phyloP scores from a whole-genome alignment of 192 early-diverging fungal species.

The Coemansia sp. region DNA sequence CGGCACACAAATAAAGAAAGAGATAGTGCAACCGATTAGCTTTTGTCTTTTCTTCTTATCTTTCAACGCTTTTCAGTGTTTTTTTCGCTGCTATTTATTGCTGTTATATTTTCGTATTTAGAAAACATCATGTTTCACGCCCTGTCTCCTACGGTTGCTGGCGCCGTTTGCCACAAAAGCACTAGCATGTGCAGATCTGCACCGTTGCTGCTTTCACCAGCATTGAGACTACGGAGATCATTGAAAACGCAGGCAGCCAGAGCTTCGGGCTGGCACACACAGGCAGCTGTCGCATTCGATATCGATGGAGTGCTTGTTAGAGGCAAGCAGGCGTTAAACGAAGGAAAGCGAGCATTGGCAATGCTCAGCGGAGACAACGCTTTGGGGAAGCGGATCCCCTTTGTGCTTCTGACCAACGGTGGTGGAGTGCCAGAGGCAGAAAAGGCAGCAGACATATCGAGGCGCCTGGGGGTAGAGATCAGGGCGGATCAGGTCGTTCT shows the following conservation, averaged over 20 bases:
- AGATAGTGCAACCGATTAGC: too few species aligned
- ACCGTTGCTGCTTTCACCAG: background rate
- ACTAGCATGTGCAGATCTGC: background rate
- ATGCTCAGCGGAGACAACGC: constrained; percentile 64
- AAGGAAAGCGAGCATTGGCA: constrained; percentile 65
- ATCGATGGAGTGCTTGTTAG: constrained; percentile 90
- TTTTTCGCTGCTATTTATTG: background rate
- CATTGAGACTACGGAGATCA: constrained; percentile 5
- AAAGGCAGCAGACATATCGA: constrained; percentile 70
- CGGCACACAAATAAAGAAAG: too few species aligned
- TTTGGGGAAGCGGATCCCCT: constrained; percentile 60
- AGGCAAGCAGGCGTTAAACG: constrained; percentile 67
- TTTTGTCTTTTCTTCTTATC: background rate
- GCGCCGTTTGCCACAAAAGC: background rate
- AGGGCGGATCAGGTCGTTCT: constrained; percentile 68
- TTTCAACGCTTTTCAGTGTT: background rate
- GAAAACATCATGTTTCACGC: background rate
- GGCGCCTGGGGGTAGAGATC: constrained; percentile 60
- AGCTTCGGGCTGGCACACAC: constrained; percentile 27
- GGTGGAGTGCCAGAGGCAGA: constrained; percentile 74
- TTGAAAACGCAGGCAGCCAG: constrained; percentile 17
- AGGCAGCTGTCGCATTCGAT: constrained; percentile 64
- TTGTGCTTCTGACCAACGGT: constrained; percentile 85
- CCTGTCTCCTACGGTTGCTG: background rate
- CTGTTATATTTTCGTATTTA: background rate